Base-by-base conservation (phyloP, 2,329 filamentous ascomycete species). In the Talaromyces funiculosus region DNA sequence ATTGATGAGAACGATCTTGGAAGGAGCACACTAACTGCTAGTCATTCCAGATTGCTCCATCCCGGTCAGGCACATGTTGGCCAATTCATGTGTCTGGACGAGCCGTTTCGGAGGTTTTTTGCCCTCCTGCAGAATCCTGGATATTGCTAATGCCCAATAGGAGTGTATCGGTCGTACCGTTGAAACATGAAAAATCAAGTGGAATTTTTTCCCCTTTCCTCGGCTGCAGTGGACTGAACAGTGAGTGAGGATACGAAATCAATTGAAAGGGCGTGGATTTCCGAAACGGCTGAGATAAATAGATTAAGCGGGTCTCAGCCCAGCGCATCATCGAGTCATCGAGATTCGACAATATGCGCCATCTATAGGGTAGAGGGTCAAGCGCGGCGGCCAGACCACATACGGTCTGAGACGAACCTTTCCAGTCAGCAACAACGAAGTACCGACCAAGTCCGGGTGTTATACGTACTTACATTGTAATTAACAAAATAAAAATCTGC, bases 281-380 rank as follows among this genome's bases (percentile, higher is more conserved):
- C 37, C 47, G 57, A 59, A 29, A 59, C 37, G 57, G 57, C 49
- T 60, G 57, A 60, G 49, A 29, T 53, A 8, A 22, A 22, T 31
- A 35, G 20, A 54, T 38, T 53, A 8, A 38, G 57, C 51, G 57
- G 57, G 57, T 60, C 57, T 55, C 47, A 43, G 57, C 37, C 49
- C 37, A 54, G 57, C 47, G 29, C 57, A 59, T 59, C 57, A 59
- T 58, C 45, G 42, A 57, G 40, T 33, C 54, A 43, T 53, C 56
- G 33, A 47, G 43, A 42, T 37, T 35, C 31, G 35, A 51, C 31
- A 16, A 49, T 49, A 20, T 43, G 20, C 40, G 40, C 40, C 40
- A 18, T 42, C 40, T 22, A 9, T n/a, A n/a, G n/a, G n/a, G n/a
- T n/a, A n/a, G 18, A 43, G 40, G n/a, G 40, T 22, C 42, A 45